These are phyloP conservation scores for Cladosporium sp. DNA, from an alignment of 2,329 filamentous ascomycete species.

Conservation along the genomic window DNA sequence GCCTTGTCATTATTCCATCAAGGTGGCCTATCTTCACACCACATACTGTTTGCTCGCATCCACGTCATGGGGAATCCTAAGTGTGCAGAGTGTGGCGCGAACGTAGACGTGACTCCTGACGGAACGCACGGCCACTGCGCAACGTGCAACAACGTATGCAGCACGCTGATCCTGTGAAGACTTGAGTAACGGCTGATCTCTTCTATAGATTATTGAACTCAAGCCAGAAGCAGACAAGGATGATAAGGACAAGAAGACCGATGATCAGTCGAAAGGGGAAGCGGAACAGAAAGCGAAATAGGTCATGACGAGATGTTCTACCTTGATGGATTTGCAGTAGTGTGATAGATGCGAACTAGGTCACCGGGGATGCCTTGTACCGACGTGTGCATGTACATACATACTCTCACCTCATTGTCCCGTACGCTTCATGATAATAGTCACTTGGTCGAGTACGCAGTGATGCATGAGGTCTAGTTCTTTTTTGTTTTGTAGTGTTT, in stretches of 20 bases:
- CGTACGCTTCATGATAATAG: too few relatives aligned
- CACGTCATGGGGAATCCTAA: neutral
- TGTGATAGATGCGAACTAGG: too few relatives aligned
- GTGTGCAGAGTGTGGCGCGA: conserved; percentile 1
- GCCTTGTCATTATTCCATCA: too few relatives aligned
- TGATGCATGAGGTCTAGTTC: too few relatives aligned
- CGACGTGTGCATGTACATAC: too few relatives aligned
- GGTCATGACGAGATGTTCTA: neutral
- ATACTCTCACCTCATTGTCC: too few relatives aligned
- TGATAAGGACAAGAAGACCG: neutral
- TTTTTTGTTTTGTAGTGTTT: too few relatives aligned
- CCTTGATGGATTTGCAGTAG: too few relatives aligned
- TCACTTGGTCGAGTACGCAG: too few relatives aligned
- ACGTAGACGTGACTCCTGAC: conserved; percentile 3
- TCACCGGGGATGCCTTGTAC: too few relatives aligned
- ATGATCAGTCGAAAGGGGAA: neutral
- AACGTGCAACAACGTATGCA: conserved; percentile 9
- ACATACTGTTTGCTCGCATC: conserved; percentile 2
- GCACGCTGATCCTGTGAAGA: neutral
- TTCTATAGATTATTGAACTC: neutral
- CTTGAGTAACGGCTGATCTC: neutral
- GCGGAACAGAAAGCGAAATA: neutral
- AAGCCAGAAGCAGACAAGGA: neutral
- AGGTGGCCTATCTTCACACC: neutral
- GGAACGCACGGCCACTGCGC: conserved; percentile 8